Conservation (phyloP, 768 basidiomycete species). For the Chalciporus chontae region DNA sequence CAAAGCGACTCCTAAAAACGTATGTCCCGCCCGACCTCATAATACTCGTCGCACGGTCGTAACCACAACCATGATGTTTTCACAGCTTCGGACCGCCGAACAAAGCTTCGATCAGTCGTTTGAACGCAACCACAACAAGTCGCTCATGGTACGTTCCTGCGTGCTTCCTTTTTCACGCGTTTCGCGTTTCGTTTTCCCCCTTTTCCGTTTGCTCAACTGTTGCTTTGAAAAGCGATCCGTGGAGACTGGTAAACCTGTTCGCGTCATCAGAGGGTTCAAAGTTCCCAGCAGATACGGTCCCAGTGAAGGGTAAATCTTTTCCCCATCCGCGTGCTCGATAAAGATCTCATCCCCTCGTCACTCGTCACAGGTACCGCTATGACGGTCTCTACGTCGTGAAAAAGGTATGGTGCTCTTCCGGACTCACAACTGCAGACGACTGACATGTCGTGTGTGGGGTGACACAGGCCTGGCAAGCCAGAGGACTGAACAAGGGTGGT, state of each 20-base stretch:
- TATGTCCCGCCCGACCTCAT: constrained; percentile 32
- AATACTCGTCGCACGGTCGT: not conserved
- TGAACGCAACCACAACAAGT: constrained; percentile 66
- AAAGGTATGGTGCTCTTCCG: constrained; percentile 41
- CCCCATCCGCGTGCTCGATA: not conserved
- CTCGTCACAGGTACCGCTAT: constrained; percentile 67
- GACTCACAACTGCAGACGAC: no score
- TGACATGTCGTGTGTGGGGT: not conserved
- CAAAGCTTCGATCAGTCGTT: constrained; percentile 85
- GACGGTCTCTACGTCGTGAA: constrained; percentile 85
- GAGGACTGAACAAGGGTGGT: constrained; percentile 64
- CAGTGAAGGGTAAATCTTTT: constrained; percentile 57
- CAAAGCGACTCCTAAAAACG: constrained; percentile 78
- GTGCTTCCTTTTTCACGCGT: not conserved
- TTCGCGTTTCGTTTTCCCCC: not conserved
- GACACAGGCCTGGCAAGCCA: constrained; percentile 56
- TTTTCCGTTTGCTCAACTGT: not conserved
- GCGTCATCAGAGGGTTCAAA: constrained; percentile 80
- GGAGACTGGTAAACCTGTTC: constrained; percentile 78
- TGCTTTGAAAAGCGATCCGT: constrained; percentile 52
- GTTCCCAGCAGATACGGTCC: constrained; percentile 71
- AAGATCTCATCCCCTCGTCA: not conserved
- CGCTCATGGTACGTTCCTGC: constrained; percentile 48
- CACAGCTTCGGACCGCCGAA: constrained; percentile 80
- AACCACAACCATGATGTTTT: not conserved